Conservation (phyloP, 257 asterid genomes). For the Petunia secreta region DNA sequence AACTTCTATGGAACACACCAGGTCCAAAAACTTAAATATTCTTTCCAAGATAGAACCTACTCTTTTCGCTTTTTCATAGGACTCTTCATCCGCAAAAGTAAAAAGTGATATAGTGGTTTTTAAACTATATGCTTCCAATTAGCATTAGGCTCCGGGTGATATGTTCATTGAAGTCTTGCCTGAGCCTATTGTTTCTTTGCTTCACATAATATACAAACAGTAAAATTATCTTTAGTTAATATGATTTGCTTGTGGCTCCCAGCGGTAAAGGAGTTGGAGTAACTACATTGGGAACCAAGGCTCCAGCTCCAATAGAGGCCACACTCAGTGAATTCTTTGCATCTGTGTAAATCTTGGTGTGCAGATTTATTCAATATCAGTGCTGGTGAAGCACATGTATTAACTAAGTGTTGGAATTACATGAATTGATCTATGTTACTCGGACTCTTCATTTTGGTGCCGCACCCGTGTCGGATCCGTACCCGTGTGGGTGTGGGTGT, state of each 20-base stretch:
- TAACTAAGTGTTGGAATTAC: background rate
- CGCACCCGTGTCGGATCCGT: too few relatives aligned
- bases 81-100: background rate
- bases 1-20: background rate
- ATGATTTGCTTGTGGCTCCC: background rate
- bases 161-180: background rate
- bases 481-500: too few relatives aligned
- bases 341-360: background rate
- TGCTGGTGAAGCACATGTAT: background rate
- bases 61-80: background rate
- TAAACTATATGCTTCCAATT: background rate
- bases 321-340: background rate
- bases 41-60: background rate
- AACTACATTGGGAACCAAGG: background rate
- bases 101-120: background rate
- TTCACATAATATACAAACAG: background rate
- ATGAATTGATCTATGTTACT: constrained; percentile 8
- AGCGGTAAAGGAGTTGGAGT: background rate
- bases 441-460: too few relatives aligned
- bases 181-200: background rate
- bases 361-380: background rate
- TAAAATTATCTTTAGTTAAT: constrained; percentile 13
- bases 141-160: background rate
- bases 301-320: background rate
- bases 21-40: background rate